Evolutionary conservation across 768 basidiomycete genomes (phyloP), one percentile per base, ranked within the genome.

Genomic region (Neoboletus brunneissimus): DNA sequence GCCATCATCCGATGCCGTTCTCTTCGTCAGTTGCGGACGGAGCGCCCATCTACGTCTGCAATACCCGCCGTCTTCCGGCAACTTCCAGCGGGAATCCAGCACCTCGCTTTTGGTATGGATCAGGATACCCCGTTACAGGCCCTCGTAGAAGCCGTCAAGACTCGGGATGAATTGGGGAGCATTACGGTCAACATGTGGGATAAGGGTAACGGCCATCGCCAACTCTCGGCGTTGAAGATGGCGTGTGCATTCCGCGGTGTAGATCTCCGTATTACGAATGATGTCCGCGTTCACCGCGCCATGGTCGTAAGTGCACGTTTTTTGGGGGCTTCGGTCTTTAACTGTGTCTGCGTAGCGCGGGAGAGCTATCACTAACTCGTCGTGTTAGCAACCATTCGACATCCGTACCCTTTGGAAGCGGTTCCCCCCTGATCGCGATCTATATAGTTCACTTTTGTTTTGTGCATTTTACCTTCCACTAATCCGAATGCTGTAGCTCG

Each of bases 191-290:
- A 84, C 53, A 42, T 84, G 40, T 84, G 82, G 78, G 73, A 76
- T 41, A 78, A 78, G 38, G 82, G 82, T 3, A 71, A 78, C 44
- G 66, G 62, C 13, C 81, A 88, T 53, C 72, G 77, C 38, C 75
- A 80, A 59, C 75, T 87, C 34, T 63, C 81, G 23, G 74, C 75
- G 38, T 72, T 91, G 57, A 83, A 79, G 71, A 83, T 86, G 61
- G 80, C 79, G 5, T 91, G 88, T 68, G 85, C 84, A 16, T 76
- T 77, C 62, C 76, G 77, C 57, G 87, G 87, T 46, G 75, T 89
- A 44, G 79, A 79, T 29, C 67, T 89, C 60, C 69, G 71, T 51
- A 69, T 83, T 35, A 80, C 80, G 29, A 70, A 68, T 46, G 80
- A 86, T 63, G 73, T 88, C 41, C 70, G 73, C 56, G 68, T 68